These are phyloP conservation scores for Salix brachista DNA, from an alignment of 345 rosid genomes.

Conservation along the genomic window DNA sequence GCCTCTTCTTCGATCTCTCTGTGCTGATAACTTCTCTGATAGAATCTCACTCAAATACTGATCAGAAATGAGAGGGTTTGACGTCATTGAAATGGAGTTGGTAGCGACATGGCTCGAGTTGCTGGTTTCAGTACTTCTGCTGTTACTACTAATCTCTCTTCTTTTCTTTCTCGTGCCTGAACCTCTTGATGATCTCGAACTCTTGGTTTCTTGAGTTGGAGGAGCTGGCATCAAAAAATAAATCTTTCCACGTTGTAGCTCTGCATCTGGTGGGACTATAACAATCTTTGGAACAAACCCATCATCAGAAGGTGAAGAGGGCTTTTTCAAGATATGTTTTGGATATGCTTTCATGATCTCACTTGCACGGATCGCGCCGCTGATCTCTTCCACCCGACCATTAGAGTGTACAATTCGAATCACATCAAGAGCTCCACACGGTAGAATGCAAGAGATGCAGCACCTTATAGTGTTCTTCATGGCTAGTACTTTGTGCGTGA, in stretches of 20 bases:
- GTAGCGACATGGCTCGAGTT: not conserved
- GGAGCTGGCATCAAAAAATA: constrained; percentile 81
- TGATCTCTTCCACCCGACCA: constrained; percentile 89
- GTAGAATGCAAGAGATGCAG: constrained; percentile 94
- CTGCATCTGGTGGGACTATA: constrained; percentile 83
- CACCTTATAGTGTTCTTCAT: constrained; percentile 93
- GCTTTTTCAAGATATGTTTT: constrained; percentile 78
- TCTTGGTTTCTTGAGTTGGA: constrained; percentile 26
- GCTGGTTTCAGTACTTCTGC: constrained; percentile 11
- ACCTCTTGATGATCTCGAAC: constrained; percentile 21
- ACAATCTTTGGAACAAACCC: constrained; percentile 67
- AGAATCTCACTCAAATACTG: constrained; percentile 87
- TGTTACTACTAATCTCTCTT: constrained; percentile 13
- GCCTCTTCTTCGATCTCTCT: constrained; percentile 80
- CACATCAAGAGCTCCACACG: constrained; percentile 94
- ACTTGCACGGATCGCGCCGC: constrained; percentile 69
- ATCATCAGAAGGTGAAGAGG: constrained; percentile 50
- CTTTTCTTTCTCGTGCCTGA: constrained; percentile 11
- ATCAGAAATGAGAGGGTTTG: constrained; percentile 51
- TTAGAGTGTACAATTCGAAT: constrained; percentile 85
- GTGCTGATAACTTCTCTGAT: constrained; percentile 72
- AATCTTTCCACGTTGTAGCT: constrained; percentile 90
- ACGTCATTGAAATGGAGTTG: constrained; percentile 28
- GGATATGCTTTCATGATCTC: constrained; percentile 86
- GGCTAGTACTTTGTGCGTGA: not conserved